Evolutionary conservation across 768 basidiomycete species (phyloP), one percentile per base, ranked within the genome.

Genomic region (Dentipellis sp.): DNA sequence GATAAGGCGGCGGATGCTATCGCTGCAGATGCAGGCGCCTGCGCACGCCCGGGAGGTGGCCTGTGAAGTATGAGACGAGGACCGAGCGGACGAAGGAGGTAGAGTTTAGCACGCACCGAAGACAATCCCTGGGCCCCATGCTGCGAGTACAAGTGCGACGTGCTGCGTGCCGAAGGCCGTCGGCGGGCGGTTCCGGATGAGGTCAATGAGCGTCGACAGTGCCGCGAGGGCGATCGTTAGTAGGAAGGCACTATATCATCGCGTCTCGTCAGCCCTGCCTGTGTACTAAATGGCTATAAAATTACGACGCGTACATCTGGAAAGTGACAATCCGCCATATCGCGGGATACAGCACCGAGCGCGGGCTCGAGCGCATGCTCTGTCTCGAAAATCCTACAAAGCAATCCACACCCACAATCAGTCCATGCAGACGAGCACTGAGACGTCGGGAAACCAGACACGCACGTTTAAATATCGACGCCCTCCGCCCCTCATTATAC

Each of bases 151-250:
- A 47, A 86, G 64, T 39, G 81, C 80, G 54, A 87, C 63, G 64
- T 87, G 81, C 57, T 87, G 84, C 29, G 83, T 79, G 23, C 83
- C 84, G 60, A 87, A 78, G 4, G 83, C 69, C 12, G 75, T 67
- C 2, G 84, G 82, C 21, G 66, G 51, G 1, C 67, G 68, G 47
- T 66, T 65, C 52, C 37, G 68, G 34, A 64, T 72, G 39, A 81
- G 70, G 63, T 84, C 82, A 39, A 83, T 65, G 29, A 83, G 60
- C 1, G 79, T 77, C 6, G 78, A 74, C 54, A 82, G 69, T 49
- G 74, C 73, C 9, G 77, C 71, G 21, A 84, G 71, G 23, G 75
- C 65, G 62, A 83, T 77, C 50, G 75, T 66, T 19, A 69, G 61
- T 14, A 75, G 71, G 67, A 81, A 78, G 59, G 64, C 61, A 59